These are phyloP conservation scores for Hawksworthiomyces lignivorus DNA, from an alignment of 2,329 filamentous ascomycete species.

Conservation along the genomic window DNA sequence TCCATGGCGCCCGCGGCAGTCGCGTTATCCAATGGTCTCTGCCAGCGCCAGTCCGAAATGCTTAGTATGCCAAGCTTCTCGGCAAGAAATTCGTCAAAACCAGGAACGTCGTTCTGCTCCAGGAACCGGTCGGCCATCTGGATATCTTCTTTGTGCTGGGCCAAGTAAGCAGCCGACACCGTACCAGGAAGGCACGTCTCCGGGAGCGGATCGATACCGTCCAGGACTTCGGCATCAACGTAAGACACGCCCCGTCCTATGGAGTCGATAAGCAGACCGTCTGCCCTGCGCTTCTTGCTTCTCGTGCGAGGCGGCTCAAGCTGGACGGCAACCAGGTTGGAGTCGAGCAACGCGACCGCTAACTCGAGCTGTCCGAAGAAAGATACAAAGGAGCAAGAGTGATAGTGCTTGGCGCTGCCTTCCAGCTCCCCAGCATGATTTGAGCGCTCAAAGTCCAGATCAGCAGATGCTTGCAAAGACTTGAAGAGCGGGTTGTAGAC, in stretches of 20 bases:
- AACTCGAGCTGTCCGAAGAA: conserved; percentile 61
- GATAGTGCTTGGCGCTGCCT: conserved; percentile 19
- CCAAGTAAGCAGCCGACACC: conserved; percentile 41
- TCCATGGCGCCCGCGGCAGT: conserved; percentile 6
- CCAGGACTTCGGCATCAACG: background rate
- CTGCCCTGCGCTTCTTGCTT: conserved; percentile 46
- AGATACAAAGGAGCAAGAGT: conserved; percentile 39
- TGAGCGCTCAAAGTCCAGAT: conserved; percentile 28
- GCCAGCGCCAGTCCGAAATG: conserved; percentile 14
- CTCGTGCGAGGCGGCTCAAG: conserved; percentile 53
- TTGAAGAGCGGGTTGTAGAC: conserved; percentile 65
- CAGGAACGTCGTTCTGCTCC: conserved; percentile 33
- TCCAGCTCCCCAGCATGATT: conserved; percentile 18
- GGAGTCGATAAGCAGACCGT: conserved; percentile 64
- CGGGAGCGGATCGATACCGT: background rate
- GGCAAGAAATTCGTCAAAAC: conserved; percentile 35
- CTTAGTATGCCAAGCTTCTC: conserved; percentile 37
- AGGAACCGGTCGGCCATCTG: conserved; percentile 42
- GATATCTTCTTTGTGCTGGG: conserved; percentile 36
- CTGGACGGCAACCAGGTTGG: conserved; percentile 60
- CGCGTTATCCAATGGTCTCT: conserved; percentile 17
- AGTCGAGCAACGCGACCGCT: conserved; percentile 56
- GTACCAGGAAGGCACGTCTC: conserved; percentile 37
- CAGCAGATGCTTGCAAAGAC: conserved; percentile 46
- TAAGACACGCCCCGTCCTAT: conserved; percentile 54